Evolutionary conservation across 1,284 basidiomycete genomes (phyloP), one percentile per base, ranked within the genome.

Genomic region (Moniliella sp.): DNA sequence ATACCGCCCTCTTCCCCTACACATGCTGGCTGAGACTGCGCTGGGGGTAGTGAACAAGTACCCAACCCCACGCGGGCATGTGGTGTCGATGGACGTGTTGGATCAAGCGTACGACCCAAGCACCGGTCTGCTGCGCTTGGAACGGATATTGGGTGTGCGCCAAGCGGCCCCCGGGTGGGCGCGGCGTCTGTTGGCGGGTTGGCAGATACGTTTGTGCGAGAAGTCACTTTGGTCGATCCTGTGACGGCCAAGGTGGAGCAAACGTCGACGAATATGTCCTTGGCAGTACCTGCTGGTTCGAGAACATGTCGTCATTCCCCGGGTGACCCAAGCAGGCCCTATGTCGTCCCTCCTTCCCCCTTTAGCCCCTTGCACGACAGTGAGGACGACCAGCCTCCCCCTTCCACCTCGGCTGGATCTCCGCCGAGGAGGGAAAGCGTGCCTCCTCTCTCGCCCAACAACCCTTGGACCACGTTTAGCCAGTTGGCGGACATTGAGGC

Each of bases 141-240:
- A 83, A 61, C 69, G 80, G 37, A 69, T 83, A 39, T 59, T 83
- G 43, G 78, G 77, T n/a, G 23, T 81, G 79, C 61, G 56, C 80
- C 83, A 61, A 78, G 78, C 51, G 66, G 80, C 18, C 79, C 79
- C 30, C 49, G 52, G 46, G 83, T 79, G 80, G 76, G 80, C 30
- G 71, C 40, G 4, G n/a, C 48, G 83, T 78, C 62, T 86, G 21
- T 76, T 86, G 81, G 81, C 32, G 79, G 78, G 19, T 78, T 77
- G 41, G 79, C 84, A 61, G 80, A 86, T 45, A 82, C 86, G 5
- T 91, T 80, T 55, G 80, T 91, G 1, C 74, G 84, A 28, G 84
- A 93, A 64, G 76, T 93, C 19, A 74, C 74, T 39, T 81, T 91
- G 58, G 75, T 54, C 30, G 44, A 54, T 16, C 42, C 49, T 1